These are phyloP conservation scores for Forsythia viridissima DNA, from an alignment of 257 asterid species.

Conservation along the genomic window DNA sequence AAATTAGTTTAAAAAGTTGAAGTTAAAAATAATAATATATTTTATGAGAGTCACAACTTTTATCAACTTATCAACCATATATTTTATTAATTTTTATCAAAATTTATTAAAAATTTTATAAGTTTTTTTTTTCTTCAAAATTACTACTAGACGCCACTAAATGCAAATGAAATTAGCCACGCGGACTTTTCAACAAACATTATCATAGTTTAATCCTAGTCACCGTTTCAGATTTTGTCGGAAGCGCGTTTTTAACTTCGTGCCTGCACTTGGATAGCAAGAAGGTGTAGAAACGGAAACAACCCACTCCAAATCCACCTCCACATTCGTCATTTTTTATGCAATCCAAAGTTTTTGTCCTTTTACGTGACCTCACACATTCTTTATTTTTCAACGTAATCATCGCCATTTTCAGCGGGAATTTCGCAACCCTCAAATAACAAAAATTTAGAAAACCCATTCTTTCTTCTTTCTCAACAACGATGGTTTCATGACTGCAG, in stretches of 20 bases:
- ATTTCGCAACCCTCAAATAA: conserved; percentile 22
- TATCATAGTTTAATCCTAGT: conserved; percentile 9
- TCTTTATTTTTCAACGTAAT: conserved; percentile 42
- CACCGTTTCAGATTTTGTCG: conserved; percentile 19
- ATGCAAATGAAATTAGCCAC: background rate
- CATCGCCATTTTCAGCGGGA: conserved; percentile 81
- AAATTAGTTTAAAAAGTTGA: too few relatives aligned
- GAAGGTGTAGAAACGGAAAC: background rate
- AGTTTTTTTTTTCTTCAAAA: too few relatives aligned
- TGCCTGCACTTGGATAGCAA: conserved; percentile 35
- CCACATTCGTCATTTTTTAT: conserved; percentile 45
- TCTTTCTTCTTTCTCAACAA: background rate
- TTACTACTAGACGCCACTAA: conserved; percentile 5
- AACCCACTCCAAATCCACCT: background rate
- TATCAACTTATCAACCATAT: too few relatives aligned
- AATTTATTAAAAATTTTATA: too few relatives aligned
- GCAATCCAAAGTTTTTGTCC: conserved; percentile 66
- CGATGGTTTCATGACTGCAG: conserved; percentile 9
- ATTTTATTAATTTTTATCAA: too few relatives aligned
- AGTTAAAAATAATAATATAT: too few relatives aligned
- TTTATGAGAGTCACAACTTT: too few relatives aligned
- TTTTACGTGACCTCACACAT: conserved; percentile 18
- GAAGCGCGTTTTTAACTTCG: conserved; percentile 17
- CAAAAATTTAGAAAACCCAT: background rate
- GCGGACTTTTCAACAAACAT: conserved; percentile 22